phyloP scores from a whole-genome alignment of 2,329 filamentous ascomycete species.

The Neopestalotiopsis sp. region DNA sequence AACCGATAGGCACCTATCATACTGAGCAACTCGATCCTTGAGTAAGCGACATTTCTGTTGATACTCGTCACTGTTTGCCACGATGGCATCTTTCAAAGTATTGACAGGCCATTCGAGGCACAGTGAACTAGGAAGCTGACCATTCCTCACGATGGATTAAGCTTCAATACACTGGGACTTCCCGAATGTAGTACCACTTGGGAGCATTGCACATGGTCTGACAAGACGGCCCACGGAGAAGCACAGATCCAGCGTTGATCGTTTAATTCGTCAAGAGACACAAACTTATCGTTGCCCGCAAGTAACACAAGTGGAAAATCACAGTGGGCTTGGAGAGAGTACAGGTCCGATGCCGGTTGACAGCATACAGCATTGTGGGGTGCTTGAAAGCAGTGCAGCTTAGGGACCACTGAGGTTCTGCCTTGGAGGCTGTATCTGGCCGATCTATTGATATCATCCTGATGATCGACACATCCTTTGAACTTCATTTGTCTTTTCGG shows the following conservation, averaged over 20 bases:
- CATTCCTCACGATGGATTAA: not conserved
- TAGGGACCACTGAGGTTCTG: constrained; percentile 10
- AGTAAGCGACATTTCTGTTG: not conserved
- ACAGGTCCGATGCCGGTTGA: constrained; percentile 28
- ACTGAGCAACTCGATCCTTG: not conserved
- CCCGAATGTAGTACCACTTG: not conserved
- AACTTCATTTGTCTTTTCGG: not conserved
- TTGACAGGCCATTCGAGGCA: too few relatives aligned
- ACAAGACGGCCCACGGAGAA: not conserved
- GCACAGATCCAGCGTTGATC: not conserved
- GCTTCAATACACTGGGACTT: not conserved
- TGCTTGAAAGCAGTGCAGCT: constrained; percentile 24
- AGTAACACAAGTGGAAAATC: constrained; percentile 19
- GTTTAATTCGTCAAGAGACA: not conserved
- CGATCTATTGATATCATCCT: not conserved
- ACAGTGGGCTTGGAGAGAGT: not conserved
- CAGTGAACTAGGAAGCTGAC: too few relatives aligned
- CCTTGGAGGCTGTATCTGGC: constrained; percentile 20
- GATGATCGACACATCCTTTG: not conserved
- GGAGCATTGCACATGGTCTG: not conserved
- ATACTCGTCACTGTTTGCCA: not conserved
- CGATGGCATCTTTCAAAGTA: too few relatives aligned
- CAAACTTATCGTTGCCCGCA: constrained; percentile 13
- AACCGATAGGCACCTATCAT: not conserved
- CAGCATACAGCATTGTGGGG: constrained; percentile 27